Percentiles rank a stretch among this genome's conserved stretches.
phyloP scores from a whole-genome alignment of 108 stramenopile genomes.

The Nitzschia inconspicua region DNA sequence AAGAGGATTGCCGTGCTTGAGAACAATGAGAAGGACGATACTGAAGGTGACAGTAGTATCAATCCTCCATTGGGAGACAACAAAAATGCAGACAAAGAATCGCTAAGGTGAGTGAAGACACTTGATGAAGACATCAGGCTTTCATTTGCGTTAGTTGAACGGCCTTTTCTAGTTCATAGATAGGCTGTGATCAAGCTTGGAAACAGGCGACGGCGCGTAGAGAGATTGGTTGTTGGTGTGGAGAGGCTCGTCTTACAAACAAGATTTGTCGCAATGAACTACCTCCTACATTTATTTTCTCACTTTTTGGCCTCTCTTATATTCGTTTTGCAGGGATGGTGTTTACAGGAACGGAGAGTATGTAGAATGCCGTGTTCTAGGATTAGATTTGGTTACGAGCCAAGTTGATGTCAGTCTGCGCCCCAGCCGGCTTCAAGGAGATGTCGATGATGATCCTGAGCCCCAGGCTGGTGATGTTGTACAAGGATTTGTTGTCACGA shows the following conservation, averaged over 20 bases:
- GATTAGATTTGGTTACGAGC: slow-evolving; percentile 27
- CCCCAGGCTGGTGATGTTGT: slow-evolving; percentile 65
- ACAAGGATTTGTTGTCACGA: slow-evolving; percentile 83
- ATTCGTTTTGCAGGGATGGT: slow-evolving; percentile 9
- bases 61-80: slow-evolving; percentile 1
- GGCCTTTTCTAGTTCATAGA: slow-evolving; percentile 25
- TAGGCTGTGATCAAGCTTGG: slow-evolving; percentile 54
- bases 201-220: no score
- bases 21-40: slow-evolving; percentile 36
- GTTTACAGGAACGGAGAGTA: slow-evolving; percentile 53
- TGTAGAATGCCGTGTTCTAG: slow-evolving; percentile 68
- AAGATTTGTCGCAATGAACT: slow-evolving; percentile 78
- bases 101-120: slow-evolving; percentile 6
- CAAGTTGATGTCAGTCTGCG: slow-evolving; percentile 76
- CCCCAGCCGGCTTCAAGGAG: slow-evolving; percentile 59
- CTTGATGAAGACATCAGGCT: not conserved
- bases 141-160: slow-evolving; percentile 53
- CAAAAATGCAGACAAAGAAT: slow-evolving; percentile 9
- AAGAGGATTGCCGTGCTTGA: not conserved
- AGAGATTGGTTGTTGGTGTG: slow-evolving; percentile 64
- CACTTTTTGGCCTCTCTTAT: slow-evolving; percentile 25
- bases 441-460: slow-evolving; percentile 70
- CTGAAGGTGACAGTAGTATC: slow-evolving; percentile 21
- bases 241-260: slow-evolving; percentile 55
- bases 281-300: slow-evolving; percentile 59